Evolutionary conservation across 371 early-diverging fungal genomes (phyloP).

Genomic region (Mucor velutinosus): DNA sequence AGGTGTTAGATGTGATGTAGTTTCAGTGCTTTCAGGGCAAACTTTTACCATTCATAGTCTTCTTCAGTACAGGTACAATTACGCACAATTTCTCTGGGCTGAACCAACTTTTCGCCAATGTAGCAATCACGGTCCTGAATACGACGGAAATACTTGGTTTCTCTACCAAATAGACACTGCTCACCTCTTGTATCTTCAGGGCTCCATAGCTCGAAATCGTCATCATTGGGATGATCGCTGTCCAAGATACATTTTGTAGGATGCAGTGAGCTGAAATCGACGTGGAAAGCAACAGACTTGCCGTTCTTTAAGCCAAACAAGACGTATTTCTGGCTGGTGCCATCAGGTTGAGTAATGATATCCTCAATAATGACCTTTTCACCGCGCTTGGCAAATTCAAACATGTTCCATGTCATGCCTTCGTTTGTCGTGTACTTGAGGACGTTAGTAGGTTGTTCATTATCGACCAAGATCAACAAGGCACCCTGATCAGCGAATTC

Average conservation of each 20-base stretch:
- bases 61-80: constrained; percentile 77
- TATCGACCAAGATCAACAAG: constrained; percentile 72
- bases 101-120: constrained; percentile 73
- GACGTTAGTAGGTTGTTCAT: constrained; percentile 74
- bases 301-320: constrained; percentile 58
- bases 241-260: constrained; percentile 64
- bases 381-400: constrained; percentile 54
- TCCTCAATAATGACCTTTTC: constrained; percentile 59
- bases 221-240: constrained; percentile 43
- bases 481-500: constrained; percentile 91
- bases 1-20: not conserved
- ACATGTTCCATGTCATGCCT: constrained; percentile 64
- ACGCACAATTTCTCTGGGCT: constrained; percentile 56
- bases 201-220: constrained; percentile 84
- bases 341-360: constrained; percentile 74
- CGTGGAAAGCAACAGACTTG: constrained; percentile 58
- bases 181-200: constrained; percentile 56
- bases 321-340: constrained; percentile 72
- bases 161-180: constrained; percentile 75
- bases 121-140: constrained; percentile 76
- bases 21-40: not conserved
- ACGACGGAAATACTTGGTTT: constrained; percentile 79
- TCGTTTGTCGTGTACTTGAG: constrained; percentile 68
- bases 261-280: constrained; percentile 80
- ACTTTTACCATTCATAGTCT: constrained; percentile 87